Percentiles rank a stretch among this genome's conserved stretches.
These are phyloP conservation scores for Tardiomyces blankii DNA, from an alignment of 1,139 yeast species.

Conservation along the genomic window DNA sequence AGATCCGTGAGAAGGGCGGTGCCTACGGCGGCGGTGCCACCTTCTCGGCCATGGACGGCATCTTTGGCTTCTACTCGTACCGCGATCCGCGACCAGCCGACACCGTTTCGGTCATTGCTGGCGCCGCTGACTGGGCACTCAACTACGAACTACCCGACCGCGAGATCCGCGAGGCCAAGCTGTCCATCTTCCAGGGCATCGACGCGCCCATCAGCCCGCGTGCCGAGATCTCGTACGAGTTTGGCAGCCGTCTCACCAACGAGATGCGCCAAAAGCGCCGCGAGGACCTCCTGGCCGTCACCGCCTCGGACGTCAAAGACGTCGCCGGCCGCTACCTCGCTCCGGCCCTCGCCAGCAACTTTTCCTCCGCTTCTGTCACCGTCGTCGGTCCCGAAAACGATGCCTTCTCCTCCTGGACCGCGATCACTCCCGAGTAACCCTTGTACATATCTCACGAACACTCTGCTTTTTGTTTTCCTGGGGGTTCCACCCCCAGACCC, in stretches of 20 bases:
- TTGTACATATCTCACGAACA: not conserved
- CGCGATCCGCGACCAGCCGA: conserved; percentile 82
- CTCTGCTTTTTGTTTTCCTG: no score
- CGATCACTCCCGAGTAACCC: not conserved
- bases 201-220: conserved; percentile 85
- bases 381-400: conserved; percentile 9
- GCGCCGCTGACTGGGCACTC: conserved; percentile 47
- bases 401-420: not conserved
- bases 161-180: conserved; percentile 81
- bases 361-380: not conserved
- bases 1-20: conserved; percentile 90
- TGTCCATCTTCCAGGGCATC: conserved; percentile 79
- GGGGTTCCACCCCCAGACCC: no score
- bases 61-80: conserved; percentile 75
- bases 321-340: conserved; percentile 53
- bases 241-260: conserved; percentile 62
- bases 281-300: conserved; percentile 56
- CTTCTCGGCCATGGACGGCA: conserved; percentile 73
- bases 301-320: conserved; percentile 47
- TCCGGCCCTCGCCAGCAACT: conserved; percentile 5
- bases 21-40: conserved; percentile 96
- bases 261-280: conserved; percentile 76
- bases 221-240: conserved; percentile 59
- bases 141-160: conserved; percentile 40
- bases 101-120: conserved; percentile 50